phyloP scores from a whole-genome alignment of 2,329 filamentous ascomycete genomes.

The Pyrenochaeta sp. region DNA sequence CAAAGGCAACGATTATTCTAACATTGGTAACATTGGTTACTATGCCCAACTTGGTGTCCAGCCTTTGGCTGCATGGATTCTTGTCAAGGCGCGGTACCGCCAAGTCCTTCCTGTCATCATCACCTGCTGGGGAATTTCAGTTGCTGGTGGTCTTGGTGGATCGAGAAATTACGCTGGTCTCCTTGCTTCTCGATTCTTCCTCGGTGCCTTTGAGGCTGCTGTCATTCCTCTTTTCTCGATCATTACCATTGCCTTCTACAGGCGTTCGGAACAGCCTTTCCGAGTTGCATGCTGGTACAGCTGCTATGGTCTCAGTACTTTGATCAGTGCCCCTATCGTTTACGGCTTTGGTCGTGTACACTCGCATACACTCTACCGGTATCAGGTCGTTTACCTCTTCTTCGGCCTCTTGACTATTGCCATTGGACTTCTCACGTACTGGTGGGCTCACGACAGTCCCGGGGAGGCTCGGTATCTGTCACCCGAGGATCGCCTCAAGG shows the following conservation, averaged over 20 bases:
- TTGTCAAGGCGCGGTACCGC: conserved; percentile 54
- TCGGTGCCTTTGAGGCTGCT: conserved; percentile 38
- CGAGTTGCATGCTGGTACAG: conserved; percentile 66
- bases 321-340: conserved; percentile 67
- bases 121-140: conserved; percentile 59
- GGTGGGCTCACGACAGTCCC: conserved; percentile 63
- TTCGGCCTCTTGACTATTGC: conserved; percentile 52
- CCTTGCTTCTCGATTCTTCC: conserved; percentile 31
- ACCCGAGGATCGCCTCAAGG: conserved; percentile 71
- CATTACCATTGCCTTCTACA: conserved; percentile 36
- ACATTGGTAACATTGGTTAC: conserved; percentile 59
- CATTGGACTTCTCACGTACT: conserved; percentile 53
- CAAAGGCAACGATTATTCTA: conserved; percentile 56
- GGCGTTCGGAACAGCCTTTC: conserved; percentile 32
- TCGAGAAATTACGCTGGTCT: conserved; percentile 30
- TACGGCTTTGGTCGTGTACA: conserved; percentile 67
- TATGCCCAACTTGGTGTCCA: conserved; percentile 61
- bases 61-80: conserved; percentile 60
- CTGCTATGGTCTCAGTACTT: conserved; percentile 68
- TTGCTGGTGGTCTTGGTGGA: conserved; percentile 33
- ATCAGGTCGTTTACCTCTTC: conserved; percentile 65
- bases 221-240: conserved; percentile 36
- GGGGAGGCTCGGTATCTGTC: conserved; percentile 67
- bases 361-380: conserved; percentile 65
- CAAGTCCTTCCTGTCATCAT: conserved; percentile 33